Percentiles rank a stretch among this genome's conserved stretches.
Conservation (phyloP, 208 protist genomes). For the Leishmania aethiopica region DNA sequence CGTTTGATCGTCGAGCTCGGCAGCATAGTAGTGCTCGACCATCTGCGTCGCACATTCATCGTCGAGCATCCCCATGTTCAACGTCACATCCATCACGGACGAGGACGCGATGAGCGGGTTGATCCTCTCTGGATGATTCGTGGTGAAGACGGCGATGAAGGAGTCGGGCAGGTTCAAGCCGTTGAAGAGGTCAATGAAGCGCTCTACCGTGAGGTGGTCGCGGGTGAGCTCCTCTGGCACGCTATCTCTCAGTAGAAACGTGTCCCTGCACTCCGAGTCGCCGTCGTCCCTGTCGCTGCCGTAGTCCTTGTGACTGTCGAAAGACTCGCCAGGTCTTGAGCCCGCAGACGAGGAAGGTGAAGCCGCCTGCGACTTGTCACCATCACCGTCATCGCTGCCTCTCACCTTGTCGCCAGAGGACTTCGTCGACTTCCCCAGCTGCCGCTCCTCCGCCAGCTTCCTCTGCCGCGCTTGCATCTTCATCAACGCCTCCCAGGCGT, state of each 20-base stretch:
- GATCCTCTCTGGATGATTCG: constrained; percentile 87
- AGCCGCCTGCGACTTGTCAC: neutral
- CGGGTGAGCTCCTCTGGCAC: constrained; percentile 30
- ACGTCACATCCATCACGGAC: constrained; percentile 64
- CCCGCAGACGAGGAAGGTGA: neutral
- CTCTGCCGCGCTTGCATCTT: constrained; percentile 11
- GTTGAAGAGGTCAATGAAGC: constrained; percentile 89
- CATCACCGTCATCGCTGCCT: neutral
- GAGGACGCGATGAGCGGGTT: constrained; percentile 61
- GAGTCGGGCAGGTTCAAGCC: constrained; percentile 76
- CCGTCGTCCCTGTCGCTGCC: constrained; percentile 13
- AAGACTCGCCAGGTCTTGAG: neutral
- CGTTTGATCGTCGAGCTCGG: constrained; percentile 16
- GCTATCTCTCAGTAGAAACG: constrained; percentile 13
- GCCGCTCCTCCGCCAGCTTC: neutral
- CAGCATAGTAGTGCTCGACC: constrained; percentile 63
- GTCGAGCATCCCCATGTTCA: constrained; percentile 70
- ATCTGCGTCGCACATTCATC: constrained; percentile 48
- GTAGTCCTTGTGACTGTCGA: constrained; percentile 13
- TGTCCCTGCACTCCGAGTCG: constrained; percentile 9
- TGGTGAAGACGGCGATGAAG: constrained; percentile 92
- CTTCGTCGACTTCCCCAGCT: neutral
- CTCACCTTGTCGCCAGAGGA: neutral
- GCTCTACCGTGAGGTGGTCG: constrained; percentile 81
- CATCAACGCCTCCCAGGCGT: constrained; percentile 19